A percentile compares a stretch with the other conserved stretches of the same genome.
Conservation (phyloP, 305 asterid genomes). For the Stenogyne calaminthoides region DNA sequence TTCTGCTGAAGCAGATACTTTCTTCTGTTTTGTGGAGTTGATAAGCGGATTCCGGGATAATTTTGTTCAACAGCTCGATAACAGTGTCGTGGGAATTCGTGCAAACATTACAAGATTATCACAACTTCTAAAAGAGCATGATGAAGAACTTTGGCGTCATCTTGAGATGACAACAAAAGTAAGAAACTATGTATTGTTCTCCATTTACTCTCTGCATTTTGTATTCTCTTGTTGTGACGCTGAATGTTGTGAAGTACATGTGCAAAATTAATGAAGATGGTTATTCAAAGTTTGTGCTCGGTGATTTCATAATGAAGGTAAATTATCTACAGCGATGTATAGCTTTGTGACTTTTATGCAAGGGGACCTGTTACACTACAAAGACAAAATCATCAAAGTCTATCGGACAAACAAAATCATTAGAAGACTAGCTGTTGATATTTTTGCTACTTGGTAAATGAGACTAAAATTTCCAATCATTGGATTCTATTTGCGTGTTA, state of each 20-base stretch:
- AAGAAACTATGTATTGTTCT: constrained; percentile 43
- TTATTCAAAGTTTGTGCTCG: neutral
- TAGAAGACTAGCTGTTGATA: constrained; percentile 13
- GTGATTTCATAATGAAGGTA: constrained; percentile 10
- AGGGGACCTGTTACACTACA: neutral
- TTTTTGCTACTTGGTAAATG: neutral
- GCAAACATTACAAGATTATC: constrained; percentile 84
- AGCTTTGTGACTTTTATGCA: neutral
- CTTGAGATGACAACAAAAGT: constrained; percentile 97
- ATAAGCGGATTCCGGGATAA: constrained; percentile 91
- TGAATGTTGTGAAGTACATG: neutral
- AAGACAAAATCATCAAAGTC: neutral
- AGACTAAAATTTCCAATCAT: neutral
- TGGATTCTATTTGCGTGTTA: constrained; percentile 1
- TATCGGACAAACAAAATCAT: neutral
- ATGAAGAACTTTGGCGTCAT: constrained; percentile 99
- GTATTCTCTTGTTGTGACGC: constrained; percentile 17
- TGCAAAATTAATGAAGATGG: constrained; percentile 16
- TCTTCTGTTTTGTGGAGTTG: constrained; percentile 96
- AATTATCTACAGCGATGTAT: neutral
- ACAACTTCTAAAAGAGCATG: constrained; percentile 88
- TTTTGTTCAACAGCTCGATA: constrained; percentile 94
- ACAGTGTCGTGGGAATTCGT: constrained; percentile 96
- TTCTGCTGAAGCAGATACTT: constrained; percentile 90
- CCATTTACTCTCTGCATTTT: constrained; percentile 3